These are phyloP conservation scores for Cucumis melo DNA, from an alignment of 306 rosid genomes.

Conservation along the genomic window DNA sequence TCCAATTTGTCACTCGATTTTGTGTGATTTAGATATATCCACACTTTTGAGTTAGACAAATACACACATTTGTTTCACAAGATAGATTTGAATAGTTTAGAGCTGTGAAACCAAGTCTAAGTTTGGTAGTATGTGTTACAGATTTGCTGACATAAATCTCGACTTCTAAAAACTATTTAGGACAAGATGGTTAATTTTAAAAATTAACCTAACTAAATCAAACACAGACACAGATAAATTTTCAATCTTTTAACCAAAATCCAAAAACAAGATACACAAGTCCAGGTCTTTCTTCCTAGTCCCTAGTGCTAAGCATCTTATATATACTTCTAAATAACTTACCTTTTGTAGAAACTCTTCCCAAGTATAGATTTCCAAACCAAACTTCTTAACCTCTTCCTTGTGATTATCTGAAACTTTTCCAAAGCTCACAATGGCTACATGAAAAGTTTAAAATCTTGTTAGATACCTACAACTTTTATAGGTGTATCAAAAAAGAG, in stretches of 20 bases:
- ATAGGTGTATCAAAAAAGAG: constrained; percentile 12
- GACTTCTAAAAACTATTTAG: neutral
- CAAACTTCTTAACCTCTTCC: constrained; percentile 48
- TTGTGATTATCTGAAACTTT: constrained; percentile 62
- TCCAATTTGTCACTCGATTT: neutral
- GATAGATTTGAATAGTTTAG: neutral
- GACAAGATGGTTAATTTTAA: neutral
- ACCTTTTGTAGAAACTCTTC: constrained; percentile 66
- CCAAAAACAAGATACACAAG: neutral
- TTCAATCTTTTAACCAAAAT: neutral
- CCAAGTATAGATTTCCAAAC: constrained; percentile 62
- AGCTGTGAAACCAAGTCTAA: neutral
- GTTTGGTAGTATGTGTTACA: neutral
- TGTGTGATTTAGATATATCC: neutral
- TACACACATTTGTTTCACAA: neutral
- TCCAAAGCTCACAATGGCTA: constrained; percentile 90
- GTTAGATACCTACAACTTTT: neutral
- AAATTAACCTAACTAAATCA: neutral
- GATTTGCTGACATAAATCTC: neutral
- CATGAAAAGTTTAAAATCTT: constrained; percentile 7
- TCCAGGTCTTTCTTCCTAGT: neutral
- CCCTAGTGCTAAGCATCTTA: neutral
- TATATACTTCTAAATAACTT: constrained; percentile 10
- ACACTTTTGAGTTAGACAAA: neutral
- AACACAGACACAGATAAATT: neutral